These are phyloP conservation scores for Simmondsia chinensis DNA, from an alignment of 148 eudicot genomes.

Conservation along the genomic window DNA sequence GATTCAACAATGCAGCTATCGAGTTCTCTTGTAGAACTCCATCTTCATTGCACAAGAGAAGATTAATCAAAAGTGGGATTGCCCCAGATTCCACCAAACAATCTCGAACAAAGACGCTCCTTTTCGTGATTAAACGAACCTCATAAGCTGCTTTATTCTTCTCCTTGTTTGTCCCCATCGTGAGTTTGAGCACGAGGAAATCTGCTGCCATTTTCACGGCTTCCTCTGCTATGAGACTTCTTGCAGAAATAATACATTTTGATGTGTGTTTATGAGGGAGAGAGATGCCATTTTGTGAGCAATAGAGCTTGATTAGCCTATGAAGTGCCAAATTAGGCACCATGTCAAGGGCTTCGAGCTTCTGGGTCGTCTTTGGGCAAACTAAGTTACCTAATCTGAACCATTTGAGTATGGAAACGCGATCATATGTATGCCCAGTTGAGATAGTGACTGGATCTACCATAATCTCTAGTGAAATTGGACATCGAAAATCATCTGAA, in stretches of 20 bases:
- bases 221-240: constrained; percentile 33
- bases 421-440: constrained; percentile 82
- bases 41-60: constrained; percentile 32
- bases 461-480: constrained; percentile 84
- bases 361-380: constrained; percentile 80
- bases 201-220: constrained; percentile 38
- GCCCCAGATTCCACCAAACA: constrained; percentile 65
- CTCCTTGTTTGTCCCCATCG: constrained; percentile 30
- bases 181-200: constrained; percentile 42
- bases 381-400: constrained; percentile 48
- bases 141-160: constrained; percentile 57
- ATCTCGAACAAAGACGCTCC: constrained; percentile 55
- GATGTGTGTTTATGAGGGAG: constrained; percentile 4
- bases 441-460: constrained; percentile 64
- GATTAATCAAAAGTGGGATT: constrained; percentile 44
- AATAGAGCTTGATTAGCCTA: constrained; percentile 37
- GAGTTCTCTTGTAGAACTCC: constrained; percentile 54
- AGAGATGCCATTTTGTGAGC: constrained; percentile 29
- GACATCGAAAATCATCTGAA: constrained; percentile 69
- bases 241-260: constrained; percentile 5
- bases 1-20: constrained; percentile 56
- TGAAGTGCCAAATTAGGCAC: constrained; percentile 62
- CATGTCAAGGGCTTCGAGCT: constrained; percentile 26
- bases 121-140: constrained; percentile 57
- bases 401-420: constrained; percentile 68